Base-by-base conservation (phyloP, 2,329 filamentous ascomycete species). In the Nigrograna mackinnonii region DNA sequence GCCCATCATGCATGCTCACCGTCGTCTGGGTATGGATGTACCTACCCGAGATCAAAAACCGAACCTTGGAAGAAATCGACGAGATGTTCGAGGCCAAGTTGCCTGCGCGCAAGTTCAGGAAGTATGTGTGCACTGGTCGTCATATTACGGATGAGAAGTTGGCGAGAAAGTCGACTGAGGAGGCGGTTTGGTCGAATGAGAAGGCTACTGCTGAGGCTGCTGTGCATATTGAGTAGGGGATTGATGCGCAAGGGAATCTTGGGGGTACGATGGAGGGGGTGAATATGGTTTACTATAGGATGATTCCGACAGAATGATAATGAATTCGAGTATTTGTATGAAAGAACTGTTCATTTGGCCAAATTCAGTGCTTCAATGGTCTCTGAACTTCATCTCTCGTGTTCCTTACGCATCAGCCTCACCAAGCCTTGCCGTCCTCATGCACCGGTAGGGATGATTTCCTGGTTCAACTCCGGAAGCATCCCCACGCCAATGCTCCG, bases 31-130 rank as follows among this genome's bases (percentile, higher is more conserved):
- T 57, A 17, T 68, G 51, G 50, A 58, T 63, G 41, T 65, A 52
- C 46, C 49, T 64, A 1, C 58, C 60, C 1, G 62, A 66, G 37
- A 62, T 64, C 46, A 68, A 78, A 20, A 79, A 69, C 51, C 49
- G 62, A 6, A 64, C 59, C 1, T 54, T 65, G 4, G 62, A 65
- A 22, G 62, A 65, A 17, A 58, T 65, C 13, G 59, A 64, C 19
- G 60, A 64, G 50, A 64, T 65, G 60, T 65, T 65, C 33, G 60
- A 64, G 37, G 58, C 56, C 11, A 52, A 38, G 17, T 47, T 64
- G 1, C 47, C 59, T 1, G 60, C 60, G n/a, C 46, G 58, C 35
- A 54, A 61, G 46, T 65, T 65, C 41, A 53, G 60, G 16, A 57
- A 60, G 41, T 64, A 64, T 37, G 55, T 63, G 2, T 65, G 61